These are phyloP conservation scores for Loxodes magnus DNA, from an alignment of 73 alveolate genomes.

Conservation along the genomic window DNA sequence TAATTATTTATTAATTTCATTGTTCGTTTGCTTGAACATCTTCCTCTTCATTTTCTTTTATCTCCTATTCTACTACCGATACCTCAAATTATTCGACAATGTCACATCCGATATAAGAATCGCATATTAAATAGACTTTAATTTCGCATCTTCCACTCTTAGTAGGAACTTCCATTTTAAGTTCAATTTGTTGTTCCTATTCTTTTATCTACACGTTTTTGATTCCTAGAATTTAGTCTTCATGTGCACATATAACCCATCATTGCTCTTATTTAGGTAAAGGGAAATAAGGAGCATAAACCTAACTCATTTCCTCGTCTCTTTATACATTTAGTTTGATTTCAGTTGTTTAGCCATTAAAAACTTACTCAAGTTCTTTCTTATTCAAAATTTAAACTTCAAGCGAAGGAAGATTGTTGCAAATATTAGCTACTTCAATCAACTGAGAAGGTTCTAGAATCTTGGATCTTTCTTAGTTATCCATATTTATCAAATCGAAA, in stretches of 20 bases:
- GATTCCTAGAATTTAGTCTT: conserved; percentile 10
- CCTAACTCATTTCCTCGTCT: conserved; percentile 13
- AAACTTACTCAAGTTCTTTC: conserved; percentile 8
- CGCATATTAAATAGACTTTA: conserved; percentile 60
- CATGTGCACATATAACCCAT: conserved; percentile 74
- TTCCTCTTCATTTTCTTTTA: too few relatives aligned
- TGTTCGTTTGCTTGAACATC: too few relatives aligned
- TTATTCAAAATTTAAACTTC: conserved; percentile 11
- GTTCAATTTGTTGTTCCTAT: neutral
- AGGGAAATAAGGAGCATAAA: conserved; percentile 39
- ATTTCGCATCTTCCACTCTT: conserved; percentile 33
- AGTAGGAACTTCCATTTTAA: neutral
- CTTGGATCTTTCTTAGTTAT: conserved; percentile 37
- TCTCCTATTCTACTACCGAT: too few relatives aligned
- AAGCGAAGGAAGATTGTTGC: conserved; percentile 36
- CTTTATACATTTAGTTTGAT: conserved; percentile 25
- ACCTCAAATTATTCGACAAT: conserved; percentile 33
- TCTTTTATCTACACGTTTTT: neutral
- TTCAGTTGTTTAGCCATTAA: conserved; percentile 14
- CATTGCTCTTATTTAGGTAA: conserved; percentile 74
- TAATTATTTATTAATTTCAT: too few relatives aligned
- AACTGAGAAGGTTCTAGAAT: conserved; percentile 22
- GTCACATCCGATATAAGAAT: conserved; percentile 67
- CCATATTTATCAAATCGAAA: conserved; percentile 52
- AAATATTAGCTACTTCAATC: conserved; percentile 38